Percentiles rank a stretch among this genome's conserved stretches.
These are phyloP conservation scores for Calonectria honghensis DNA, from an alignment of 2,329 filamentous ascomycete species.

Conservation along the genomic window DNA sequence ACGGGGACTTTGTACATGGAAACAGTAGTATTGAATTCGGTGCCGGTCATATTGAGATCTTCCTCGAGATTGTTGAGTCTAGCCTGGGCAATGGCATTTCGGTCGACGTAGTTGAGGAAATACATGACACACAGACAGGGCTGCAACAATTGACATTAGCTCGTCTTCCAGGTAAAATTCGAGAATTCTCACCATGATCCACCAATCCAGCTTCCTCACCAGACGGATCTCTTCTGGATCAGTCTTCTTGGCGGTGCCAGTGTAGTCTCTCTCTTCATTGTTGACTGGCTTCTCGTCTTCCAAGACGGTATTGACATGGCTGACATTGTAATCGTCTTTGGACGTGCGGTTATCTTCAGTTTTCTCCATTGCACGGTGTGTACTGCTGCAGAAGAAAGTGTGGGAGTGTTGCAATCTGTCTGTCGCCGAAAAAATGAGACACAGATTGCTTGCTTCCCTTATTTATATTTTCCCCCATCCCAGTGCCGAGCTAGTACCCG, in stretches of 20 bases:
- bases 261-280: slow-evolving; percentile 58
- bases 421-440: background rate
- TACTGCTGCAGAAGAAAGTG: slow-evolving; percentile 27
- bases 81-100: slow-evolving; percentile 68
- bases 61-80: slow-evolving; percentile 67
- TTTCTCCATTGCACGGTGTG: slow-evolving; percentile 27
- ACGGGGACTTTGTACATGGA: slow-evolving; percentile 57
- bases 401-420: background rate
- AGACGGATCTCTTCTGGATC: slow-evolving; percentile 63
- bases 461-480: slow-evolving; percentile 25
- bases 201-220: slow-evolving; percentile 63
- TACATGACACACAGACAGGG: slow-evolving; percentile 64
- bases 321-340: slow-evolving; percentile 46
- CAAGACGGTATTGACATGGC: slow-evolving; percentile 51
- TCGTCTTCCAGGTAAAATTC: background rate
- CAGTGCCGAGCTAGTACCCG: slow-evolving; percentile 39
- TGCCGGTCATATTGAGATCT: slow-evolving; percentile 72
- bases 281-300: slow-evolving; percentile 51
- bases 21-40: slow-evolving; percentile 71
- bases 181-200: slow-evolving; percentile 62
- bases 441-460: background rate
- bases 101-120: slow-evolving; percentile 66
- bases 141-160: slow-evolving; percentile 41
- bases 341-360: slow-evolving; percentile 32
- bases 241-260: slow-evolving; percentile 61